Percentiles rank a stretch among this genome's conserved stretches.
phyloP scores from a whole-genome alignment of 352 stramenopile genomes.

The Peronospora belbahrii region DNA sequence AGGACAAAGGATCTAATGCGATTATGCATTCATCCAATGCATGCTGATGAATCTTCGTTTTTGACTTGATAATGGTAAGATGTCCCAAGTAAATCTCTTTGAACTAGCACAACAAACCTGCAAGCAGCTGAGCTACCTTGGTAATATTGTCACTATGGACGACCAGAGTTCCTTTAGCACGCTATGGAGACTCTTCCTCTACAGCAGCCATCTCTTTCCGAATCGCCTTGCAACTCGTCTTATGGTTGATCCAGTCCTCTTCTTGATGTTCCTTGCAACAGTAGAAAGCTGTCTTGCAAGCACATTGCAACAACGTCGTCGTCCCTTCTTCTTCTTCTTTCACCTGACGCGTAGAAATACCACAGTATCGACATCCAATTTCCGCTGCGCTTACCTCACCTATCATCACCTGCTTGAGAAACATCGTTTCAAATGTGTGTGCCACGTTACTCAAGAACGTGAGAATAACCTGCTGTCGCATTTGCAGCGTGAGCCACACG shows the following conservation, averaged over 20 bases:
- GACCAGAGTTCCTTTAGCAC: too few species aligned
- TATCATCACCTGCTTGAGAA: conserved; percentile 64
- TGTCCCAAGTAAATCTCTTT: too few species aligned
- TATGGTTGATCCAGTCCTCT: conserved; percentile 78
- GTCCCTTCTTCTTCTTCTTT: conserved; percentile 3
- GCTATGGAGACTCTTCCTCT: too few species aligned
- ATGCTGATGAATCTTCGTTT: too few species aligned
- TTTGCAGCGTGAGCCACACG: conserved; percentile 79
- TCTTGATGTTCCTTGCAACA: conserved; percentile 80
- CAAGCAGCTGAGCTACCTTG: too few species aligned
- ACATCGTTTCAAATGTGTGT: conserved; percentile 82
- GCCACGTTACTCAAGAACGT: conserved; percentile 75
- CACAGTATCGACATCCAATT: conserved; percentile 67
- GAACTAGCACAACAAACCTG: too few species aligned
- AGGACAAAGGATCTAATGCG: too few species aligned
- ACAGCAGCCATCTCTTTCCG: conserved; percentile 25
- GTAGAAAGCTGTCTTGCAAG: conserved; percentile 74
- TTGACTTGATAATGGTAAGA: too few species aligned
- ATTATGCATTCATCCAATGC: too few species aligned
- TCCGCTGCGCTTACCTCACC: conserved; percentile 48
- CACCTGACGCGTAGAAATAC: conserved; percentile 30
- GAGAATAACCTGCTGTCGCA: conserved; percentile 78
- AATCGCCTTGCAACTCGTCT: conserved; percentile 66
- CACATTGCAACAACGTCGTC: conserved; percentile 46
- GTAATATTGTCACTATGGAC: too few species aligned